Conservation (phyloP, 208 protist genomes). For the Crithidia thermophila region DNA sequence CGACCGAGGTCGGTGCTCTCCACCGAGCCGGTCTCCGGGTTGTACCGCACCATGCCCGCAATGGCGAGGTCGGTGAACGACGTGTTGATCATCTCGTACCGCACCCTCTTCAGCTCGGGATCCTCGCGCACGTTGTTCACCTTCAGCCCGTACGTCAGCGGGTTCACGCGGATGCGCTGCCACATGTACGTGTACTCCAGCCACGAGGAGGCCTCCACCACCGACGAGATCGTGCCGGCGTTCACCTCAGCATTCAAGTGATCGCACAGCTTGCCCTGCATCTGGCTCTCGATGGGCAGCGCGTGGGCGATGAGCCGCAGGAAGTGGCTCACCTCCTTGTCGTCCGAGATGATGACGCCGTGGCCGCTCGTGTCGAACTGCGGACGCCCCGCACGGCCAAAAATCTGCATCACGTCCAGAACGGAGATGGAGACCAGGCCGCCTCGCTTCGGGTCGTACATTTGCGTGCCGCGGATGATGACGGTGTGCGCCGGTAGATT, state of each 20-base stretch:
- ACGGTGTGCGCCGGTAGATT: slow-evolving; percentile 99
- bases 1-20: slow-evolving; percentile 96
- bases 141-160: slow-evolving; percentile 96
- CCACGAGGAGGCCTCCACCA: slow-evolving; percentile 96
- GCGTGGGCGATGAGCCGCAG: slow-evolving; percentile 94
- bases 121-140: slow-evolving; percentile 93
- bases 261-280: slow-evolving; percentile 95
- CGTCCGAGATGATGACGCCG: slow-evolving; percentile 98
- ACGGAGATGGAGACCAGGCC: slow-evolving; percentile 97
- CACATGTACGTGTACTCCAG: slow-evolving; percentile 99
- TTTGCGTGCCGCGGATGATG: slow-evolving; percentile 98
- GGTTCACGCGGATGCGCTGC: slow-evolving; percentile 97
- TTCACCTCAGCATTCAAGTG: slow-evolving; percentile 99
- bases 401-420: slow-evolving; percentile 99
- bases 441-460: slow-evolving; percentile 96
- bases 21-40: slow-evolving; percentile 95
- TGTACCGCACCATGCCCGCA: slow-evolving; percentile 96
- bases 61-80: slow-evolving; percentile 95
- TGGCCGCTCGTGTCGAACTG: slow-evolving; percentile 98
- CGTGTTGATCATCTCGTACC: slow-evolving; percentile 96
- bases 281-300: slow-evolving; percentile 97
- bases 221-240: slow-evolving; percentile 97
- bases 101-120: slow-evolving; percentile 80
- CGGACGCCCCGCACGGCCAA: slow-evolving; percentile 98
- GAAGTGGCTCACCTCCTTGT: slow-evolving; percentile 97